Evolutionary conservation across 2,329 filamentous ascomycete genomes (phyloP), one percentile per base, ranked within the genome.

Genomic region (Lachnellula arida): DNA sequence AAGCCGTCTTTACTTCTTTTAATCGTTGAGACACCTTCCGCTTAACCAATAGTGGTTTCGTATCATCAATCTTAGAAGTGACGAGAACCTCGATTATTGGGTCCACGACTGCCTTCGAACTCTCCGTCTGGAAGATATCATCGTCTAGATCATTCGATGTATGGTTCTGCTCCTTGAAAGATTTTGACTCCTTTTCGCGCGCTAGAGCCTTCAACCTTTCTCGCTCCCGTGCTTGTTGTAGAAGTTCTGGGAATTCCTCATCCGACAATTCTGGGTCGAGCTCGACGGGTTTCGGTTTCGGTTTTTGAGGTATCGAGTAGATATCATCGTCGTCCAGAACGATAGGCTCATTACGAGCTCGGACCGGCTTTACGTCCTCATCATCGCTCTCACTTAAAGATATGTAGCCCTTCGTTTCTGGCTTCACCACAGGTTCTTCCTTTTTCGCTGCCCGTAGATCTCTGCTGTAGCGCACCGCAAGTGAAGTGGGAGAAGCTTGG

Each of bases 21-120:
- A 97, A 75, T 2, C 80, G 76, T 66, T 89, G 88, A 35, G 81
- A 82, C 57, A 89, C 77, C 63, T 82, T 84, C 40, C 88, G 82
- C 49, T 80, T 84, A 51, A 89, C 79, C 39, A 89, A 75, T 32
- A 91, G 68, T 8, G 81, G 73, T 23, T 74, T 79, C 0, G 87
- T 81, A 46, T 78, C 76, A 0, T 80, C 76, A 5, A 97, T 79
- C 2, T 76, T 72, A 0, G 91, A 89, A 0, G 78, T 81, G 60
- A 97, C 82, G 34, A 91, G 74, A 23, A 93, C 81, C 54, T 81
- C 75, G 42, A 89, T 77, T 12, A 80, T 65, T 0, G 78, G 74
- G 58, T 86, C 80, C 0, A 59, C 51, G 17, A 61, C 50, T 12
- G 37, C 37, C 6, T 22, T 42, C 1, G 49, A 23, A 9, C 58